These are phyloP conservation scores for Sisymbrium irio DNA, from an alignment of 345 rosid genomes.

Conservation along the genomic window DNA sequence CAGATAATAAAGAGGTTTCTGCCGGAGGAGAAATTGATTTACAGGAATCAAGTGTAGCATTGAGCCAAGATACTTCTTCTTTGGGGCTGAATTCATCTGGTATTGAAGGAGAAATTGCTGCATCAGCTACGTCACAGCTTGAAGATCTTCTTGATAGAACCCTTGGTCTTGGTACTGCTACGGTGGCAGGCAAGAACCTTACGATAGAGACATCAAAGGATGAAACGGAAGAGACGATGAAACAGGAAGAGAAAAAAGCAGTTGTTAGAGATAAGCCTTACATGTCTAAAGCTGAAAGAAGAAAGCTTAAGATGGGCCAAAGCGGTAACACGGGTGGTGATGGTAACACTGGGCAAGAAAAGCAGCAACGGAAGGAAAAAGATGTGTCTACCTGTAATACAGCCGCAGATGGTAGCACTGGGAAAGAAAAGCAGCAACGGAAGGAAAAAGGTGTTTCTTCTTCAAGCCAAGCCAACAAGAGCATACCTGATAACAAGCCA, in stretches of 20 bases:
- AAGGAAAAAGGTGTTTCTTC: slow-evolving; percentile 33
- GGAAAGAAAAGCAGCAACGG: slow-evolving; percentile 41
- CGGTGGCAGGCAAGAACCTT: slow-evolving; percentile 43
- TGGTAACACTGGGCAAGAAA: slow-evolving; percentile 38
- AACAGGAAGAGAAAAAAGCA: slow-evolving; percentile 48
- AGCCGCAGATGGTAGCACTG: slow-evolving; percentile 27
- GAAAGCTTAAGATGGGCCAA: slow-evolving; percentile 80
- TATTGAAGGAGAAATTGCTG: slow-evolving; percentile 38
- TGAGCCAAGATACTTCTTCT: slow-evolving; percentile 25
- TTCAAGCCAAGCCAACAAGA: slow-evolving; percentile 42
- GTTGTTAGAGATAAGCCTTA: slow-evolving; percentile 58
- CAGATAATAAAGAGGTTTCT: slow-evolving; percentile 34
- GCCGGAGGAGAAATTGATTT: slow-evolving; percentile 29
- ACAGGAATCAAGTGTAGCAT: slow-evolving; percentile 32
- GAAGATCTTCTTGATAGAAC: slow-evolving; percentile 96
- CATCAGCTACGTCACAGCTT: slow-evolving; percentile 59
- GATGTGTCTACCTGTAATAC: slow-evolving; percentile 20
- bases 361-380: slow-evolving; percentile 37
- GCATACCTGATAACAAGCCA: slow-evolving; percentile 44
- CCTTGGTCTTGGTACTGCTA: slow-evolving; percentile 79
- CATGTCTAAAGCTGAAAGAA: slow-evolving; percentile 88
- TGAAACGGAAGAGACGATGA: slow-evolving; percentile 40
- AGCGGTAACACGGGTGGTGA: slow-evolving; percentile 30
- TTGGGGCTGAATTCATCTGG: slow-evolving; percentile 33
- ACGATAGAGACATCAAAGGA: slow-evolving; percentile 43